Evolutionary conservation across 495 filamentous ascomycete species (phyloP).

Genomic region (Collariella sp.): DNA sequence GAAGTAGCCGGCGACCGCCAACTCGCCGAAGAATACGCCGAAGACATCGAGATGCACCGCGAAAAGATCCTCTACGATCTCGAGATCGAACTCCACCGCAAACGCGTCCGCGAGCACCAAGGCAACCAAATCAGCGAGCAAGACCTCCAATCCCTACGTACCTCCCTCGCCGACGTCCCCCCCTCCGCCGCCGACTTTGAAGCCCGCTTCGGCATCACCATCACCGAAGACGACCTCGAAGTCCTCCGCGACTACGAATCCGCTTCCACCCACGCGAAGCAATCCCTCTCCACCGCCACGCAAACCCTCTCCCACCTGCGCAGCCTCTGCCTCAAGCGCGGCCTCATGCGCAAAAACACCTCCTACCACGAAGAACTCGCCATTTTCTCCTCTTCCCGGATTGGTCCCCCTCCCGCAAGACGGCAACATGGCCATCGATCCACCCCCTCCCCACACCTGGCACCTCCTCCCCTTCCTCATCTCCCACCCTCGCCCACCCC

Average conservation of each 20-base stretch:
- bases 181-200: slow-evolving; percentile 11
- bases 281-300: slow-evolving; percentile 12
- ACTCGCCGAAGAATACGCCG: slow-evolving; percentile 22
- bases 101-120: slow-evolving; percentile 17
- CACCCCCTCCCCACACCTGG: neutral
- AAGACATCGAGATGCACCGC: slow-evolving; percentile 20
- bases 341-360: slow-evolving; percentile 27
- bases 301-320: slow-evolving; percentile 15
- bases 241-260: slow-evolving; percentile 23
- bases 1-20: slow-evolving; percentile 22
- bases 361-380: slow-evolving; percentile 24
- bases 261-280: slow-evolving; percentile 8
- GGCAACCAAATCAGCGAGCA: slow-evolving; percentile 19
- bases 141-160: slow-evolving; percentile 19
- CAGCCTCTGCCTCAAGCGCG: slow-evolving; percentile 19
- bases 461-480: neutral
- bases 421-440: slow-evolving; percentile 21
- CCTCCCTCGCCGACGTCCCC: slow-evolving; percentile 14
- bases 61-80: slow-evolving; percentile 21
- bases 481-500: slow-evolving; percentile 17
- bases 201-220: slow-evolving; percentile 16
- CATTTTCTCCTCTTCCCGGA: slow-evolving; percentile 14
- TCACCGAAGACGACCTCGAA: slow-evolving; percentile 22
- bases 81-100: slow-evolving; percentile 19
- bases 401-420: slow-evolving; percentile 6